phyloP scores from a whole-genome alignment of 108 stramenopile genomes.

The Conticribra guillardii region DNA sequence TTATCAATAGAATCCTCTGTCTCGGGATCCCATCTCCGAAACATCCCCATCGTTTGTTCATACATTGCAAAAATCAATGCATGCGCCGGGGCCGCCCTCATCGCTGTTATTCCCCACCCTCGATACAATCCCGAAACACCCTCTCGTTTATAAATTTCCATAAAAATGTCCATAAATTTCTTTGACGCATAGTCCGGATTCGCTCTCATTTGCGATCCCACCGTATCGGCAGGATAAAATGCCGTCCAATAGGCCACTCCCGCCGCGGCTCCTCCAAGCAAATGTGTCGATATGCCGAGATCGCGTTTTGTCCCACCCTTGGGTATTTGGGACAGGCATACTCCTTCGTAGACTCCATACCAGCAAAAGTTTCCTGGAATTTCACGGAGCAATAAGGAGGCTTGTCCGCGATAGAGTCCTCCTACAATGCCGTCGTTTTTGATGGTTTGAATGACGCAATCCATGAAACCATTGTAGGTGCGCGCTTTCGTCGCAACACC shows the following conservation, averaged over 20 bases:
- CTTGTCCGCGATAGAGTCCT: slow-evolving; percentile 54
- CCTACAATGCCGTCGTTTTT: slow-evolving; percentile 46
- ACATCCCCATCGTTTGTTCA: slow-evolving; percentile 49
- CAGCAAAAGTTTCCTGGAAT: slow-evolving; percentile 56
- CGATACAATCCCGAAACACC: slow-evolving; percentile 45
- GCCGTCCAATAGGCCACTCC: slow-evolving; percentile 63
- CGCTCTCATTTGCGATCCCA: slow-evolving; percentile 47
- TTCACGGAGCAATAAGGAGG: slow-evolving; percentile 41
- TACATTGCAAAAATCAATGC: slow-evolving; percentile 58
- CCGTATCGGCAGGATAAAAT: slow-evolving; percentile 60
- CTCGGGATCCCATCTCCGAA: slow-evolving; percentile 32
- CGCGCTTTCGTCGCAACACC: neutral
- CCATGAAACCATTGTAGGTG: slow-evolving; percentile 48
- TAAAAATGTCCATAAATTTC: slow-evolving; percentile 32
- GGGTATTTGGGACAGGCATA: slow-evolving; percentile 53
- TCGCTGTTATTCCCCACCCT: slow-evolving; percentile 54
- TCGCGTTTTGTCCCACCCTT: slow-evolving; percentile 58
- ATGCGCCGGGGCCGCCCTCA: slow-evolving; percentile 58
- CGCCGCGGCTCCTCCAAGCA: slow-evolving; percentile 50
- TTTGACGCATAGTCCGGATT: slow-evolving; percentile 43
- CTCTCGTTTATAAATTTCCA: slow-evolving; percentile 29
- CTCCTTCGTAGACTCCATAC: slow-evolving; percentile 56
- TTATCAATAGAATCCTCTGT: slow-evolving; percentile 23
- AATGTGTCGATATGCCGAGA: slow-evolving; percentile 44
- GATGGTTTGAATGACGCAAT: slow-evolving; percentile 50